Conservation (phyloP, 768 basidiomycete species). For the Pholiota molesta region DNA sequence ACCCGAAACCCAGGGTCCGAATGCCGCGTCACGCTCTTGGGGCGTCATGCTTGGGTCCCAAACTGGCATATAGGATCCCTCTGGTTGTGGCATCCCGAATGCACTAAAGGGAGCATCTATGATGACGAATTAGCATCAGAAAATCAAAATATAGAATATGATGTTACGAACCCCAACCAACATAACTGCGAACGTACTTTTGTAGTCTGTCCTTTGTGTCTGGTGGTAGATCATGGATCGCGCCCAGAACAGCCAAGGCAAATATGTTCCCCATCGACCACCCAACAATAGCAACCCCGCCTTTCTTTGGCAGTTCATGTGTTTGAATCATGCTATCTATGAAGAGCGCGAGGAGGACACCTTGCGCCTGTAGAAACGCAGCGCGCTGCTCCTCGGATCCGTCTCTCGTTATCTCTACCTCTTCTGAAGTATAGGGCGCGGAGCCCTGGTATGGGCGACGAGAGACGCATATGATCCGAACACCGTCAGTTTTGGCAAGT, state of each 20-base stretch:
- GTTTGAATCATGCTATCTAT: slow-evolving; percentile 35
- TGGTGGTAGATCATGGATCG: slow-evolving; percentile 20
- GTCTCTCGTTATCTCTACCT: slow-evolving; percentile 16
- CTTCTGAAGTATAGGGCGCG: slow-evolving; percentile 34
- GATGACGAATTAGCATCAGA: background rate
- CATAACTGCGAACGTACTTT: slow-evolving; percentile 22
- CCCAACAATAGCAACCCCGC: slow-evolving; percentile 33
- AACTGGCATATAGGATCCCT: slow-evolving; percentile 6
- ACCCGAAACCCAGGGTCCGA: slow-evolving; percentile 28
- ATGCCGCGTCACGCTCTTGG: slow-evolving; percentile 14
- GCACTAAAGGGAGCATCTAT: slow-evolving; percentile 28
- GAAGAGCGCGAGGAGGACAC: slow-evolving; percentile 34
- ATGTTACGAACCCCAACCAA: slow-evolving; percentile 9
- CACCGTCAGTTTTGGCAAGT: slow-evolving; percentile 22
- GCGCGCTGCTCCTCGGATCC: slow-evolving; percentile 27
- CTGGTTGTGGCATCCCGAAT: slow-evolving; percentile 26
- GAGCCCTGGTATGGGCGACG: slow-evolving; percentile 40
- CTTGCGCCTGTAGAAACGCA: slow-evolving; percentile 29
- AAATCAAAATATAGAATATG: no score
- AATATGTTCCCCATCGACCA: slow-evolving; percentile 37
- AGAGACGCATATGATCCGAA: slow-evolving; percentile 40
- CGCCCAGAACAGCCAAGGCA: slow-evolving; percentile 26
- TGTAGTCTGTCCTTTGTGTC: slow-evolving; percentile 20
- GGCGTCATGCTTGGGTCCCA: slow-evolving; percentile 22
- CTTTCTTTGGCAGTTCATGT: slow-evolving; percentile 29